phyloP scores from a whole-genome alignment of 2,329 filamentous ascomycete genomes.

The Penicillium hesseltinei region DNA sequence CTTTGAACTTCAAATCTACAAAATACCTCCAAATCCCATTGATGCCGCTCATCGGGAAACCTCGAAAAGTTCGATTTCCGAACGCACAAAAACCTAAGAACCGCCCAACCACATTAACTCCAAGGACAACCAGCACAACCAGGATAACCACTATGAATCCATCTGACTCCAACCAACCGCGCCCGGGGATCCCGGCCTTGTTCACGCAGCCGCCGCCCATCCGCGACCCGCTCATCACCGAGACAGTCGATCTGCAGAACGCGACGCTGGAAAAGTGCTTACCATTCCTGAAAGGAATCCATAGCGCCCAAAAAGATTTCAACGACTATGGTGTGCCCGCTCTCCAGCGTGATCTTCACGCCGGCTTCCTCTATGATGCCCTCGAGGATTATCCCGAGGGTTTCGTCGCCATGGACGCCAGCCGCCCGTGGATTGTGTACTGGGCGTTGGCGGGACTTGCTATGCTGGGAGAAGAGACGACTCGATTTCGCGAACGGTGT shows the following conservation, averaged over 20 bases:
- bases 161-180: slow-evolving; percentile 8
- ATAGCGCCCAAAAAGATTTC: slow-evolving; percentile 53
- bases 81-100: slow-evolving; percentile 20
- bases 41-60: slow-evolving; percentile 38
- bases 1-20: neutral
- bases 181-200: slow-evolving; percentile 37
- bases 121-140: neutral
- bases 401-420: slow-evolving; percentile 77
- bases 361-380: slow-evolving; percentile 48
- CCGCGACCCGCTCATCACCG: slow-evolving; percentile 63
- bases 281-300: slow-evolving; percentile 59
- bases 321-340: slow-evolving; percentile 73
- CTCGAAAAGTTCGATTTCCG: slow-evolving; percentile 41
- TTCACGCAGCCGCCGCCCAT: slow-evolving; percentile 57
- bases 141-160: slow-evolving; percentile 10
- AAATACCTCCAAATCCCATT: slow-evolving; percentile 2
- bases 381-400: slow-evolving; percentile 62
- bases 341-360: slow-evolving; percentile 63
- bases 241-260: slow-evolving; percentile 67
- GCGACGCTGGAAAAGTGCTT: slow-evolving; percentile 67
- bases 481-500: slow-evolving; percentile 61
- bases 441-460: slow-evolving; percentile 79
- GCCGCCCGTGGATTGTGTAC: slow-evolving; percentile 90
- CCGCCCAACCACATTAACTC: slow-evolving; percentile 8
- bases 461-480: slow-evolving; percentile 72